Evolutionary conservation across 371 early-diverging fungal species (phyloP).

Genomic region (Syncephalis plumigaleata): DNA sequence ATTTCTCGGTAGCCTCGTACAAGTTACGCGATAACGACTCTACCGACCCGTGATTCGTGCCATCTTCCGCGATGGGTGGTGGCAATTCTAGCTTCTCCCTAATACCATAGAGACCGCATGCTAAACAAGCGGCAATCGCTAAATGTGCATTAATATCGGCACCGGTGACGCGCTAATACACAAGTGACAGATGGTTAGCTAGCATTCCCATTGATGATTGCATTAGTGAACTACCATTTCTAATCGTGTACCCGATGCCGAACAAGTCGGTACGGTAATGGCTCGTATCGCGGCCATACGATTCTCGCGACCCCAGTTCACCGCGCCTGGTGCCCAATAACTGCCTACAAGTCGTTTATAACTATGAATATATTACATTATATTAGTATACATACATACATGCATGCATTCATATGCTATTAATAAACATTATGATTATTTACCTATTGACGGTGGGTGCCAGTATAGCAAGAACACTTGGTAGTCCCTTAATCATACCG

Average conservation of each 20-base stretch:
- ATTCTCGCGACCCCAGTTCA: slow-evolving; percentile 65
- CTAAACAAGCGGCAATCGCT: slow-evolving; percentile 55
- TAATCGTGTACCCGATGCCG: slow-evolving; percentile 39
- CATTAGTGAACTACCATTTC: slow-evolving; percentile 29
- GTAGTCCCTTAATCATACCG: slow-evolving; percentile 54
- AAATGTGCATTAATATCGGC: slow-evolving; percentile 71
- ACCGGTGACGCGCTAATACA: slow-evolving; percentile 47
- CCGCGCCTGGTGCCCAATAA: slow-evolving; percentile 73
- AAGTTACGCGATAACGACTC: slow-evolving; percentile 40
- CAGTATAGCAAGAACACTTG: slow-evolving; percentile 51
- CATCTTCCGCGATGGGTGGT: slow-evolving; percentile 12
- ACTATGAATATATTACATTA: slow-evolving; percentile 13
- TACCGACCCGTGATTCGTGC: slow-evolving; percentile 7
- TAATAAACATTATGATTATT: neutral
- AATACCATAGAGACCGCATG: slow-evolving; percentile 64
- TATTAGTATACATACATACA: no score
- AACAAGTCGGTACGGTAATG: slow-evolving; percentile 52
- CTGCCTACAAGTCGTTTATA: slow-evolving; percentile 73
- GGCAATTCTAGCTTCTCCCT: slow-evolving; percentile 31
- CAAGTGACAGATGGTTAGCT: neutral
- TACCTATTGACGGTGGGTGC: slow-evolving; percentile 69
- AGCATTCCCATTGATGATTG: neutral
- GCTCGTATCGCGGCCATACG: slow-evolving; percentile 58
- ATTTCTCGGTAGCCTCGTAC: slow-evolving; percentile 39
- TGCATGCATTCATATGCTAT: neutral